Evolutionary conservation across 2,329 filamentous ascomycete species (phyloP).

Genomic region (Penicillium sp.): DNA sequence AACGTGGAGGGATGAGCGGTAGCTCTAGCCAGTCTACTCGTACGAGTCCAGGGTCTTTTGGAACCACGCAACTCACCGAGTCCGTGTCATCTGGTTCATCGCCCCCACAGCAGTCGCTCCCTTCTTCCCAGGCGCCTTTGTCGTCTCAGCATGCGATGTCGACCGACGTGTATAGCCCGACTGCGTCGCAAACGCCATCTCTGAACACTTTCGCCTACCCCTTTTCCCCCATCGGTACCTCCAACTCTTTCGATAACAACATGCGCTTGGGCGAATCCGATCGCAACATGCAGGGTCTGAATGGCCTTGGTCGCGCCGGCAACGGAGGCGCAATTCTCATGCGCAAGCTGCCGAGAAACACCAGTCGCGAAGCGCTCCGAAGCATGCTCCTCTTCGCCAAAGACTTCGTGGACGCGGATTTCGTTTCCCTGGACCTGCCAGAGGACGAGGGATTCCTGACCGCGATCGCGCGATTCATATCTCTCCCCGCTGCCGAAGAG

Average conservation of each 20-base stretch:
- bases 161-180: slow-evolving; percentile 45
- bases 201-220: slow-evolving; percentile 40
- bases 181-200: slow-evolving; percentile 40
- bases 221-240: slow-evolving; percentile 42
- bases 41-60: slow-evolving; percentile 44
- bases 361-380: slow-evolving; percentile 59
- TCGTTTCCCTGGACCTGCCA: slow-evolving; percentile 56
- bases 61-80: slow-evolving; percentile 41
- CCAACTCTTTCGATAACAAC: slow-evolving; percentile 39
- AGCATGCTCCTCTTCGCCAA: slow-evolving; percentile 68
- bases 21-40: slow-evolving; percentile 45
- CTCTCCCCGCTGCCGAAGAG: slow-evolving; percentile 60
- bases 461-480: slow-evolving; percentile 62
- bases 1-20: slow-evolving; percentile 42
- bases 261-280: slow-evolving; percentile 41
- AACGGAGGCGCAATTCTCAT: slow-evolving; percentile 53
- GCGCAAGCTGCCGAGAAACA: slow-evolving; percentile 62
- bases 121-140: slow-evolving; percentile 37
- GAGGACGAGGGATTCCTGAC: slow-evolving; percentile 60
- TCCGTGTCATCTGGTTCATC: slow-evolving; percentile 44
- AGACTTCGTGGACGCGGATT: slow-evolving; percentile 61
- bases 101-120: slow-evolving; percentile 37
- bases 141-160: slow-evolving; percentile 47
- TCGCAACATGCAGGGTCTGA: slow-evolving; percentile 38
- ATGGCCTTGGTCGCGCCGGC: slow-evolving; percentile 34